Percentiles rank a stretch among this genome's conserved stretches.
Conservation (phyloP, 2,329 filamentous ascomycete species). For the Penicillium sp. region DNA sequence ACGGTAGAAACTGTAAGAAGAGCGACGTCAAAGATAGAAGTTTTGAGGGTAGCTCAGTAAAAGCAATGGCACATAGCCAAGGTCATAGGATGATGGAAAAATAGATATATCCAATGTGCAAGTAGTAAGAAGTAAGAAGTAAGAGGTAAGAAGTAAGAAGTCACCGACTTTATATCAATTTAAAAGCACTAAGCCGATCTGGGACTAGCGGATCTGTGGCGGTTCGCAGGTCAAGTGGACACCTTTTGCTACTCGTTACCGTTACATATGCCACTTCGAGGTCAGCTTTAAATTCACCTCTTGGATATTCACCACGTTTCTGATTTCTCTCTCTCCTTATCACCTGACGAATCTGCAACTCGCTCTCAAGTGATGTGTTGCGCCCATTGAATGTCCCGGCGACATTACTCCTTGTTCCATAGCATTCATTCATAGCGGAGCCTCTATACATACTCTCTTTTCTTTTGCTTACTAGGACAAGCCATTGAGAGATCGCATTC, state of each 20-base stretch:
- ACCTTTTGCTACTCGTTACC: background rate
- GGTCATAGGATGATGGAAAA: no score
- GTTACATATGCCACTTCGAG: no score
- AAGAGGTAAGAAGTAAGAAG: no score
- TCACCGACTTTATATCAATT: no score
- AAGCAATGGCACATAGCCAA: no score
- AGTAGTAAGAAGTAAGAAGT: no score
- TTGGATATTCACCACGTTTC: background rate
- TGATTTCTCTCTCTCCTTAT: background rate
- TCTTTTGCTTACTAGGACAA: background rate
- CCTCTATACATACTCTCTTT: background rate
- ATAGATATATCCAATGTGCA: no score
- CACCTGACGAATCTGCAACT: background rate
- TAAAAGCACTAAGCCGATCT: background rate
- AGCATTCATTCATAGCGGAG: background rate
- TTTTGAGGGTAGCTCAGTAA: no score
- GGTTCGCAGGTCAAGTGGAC: background rate
- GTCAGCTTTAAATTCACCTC: background rate
- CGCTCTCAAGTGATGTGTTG: background rate
- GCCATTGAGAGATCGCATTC: background rate
- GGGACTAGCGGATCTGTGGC: background rate
- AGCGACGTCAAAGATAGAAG: no score
- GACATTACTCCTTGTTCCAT: conserved; percentile 14
- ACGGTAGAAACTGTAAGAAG: no score
- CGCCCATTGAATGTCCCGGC: conserved; percentile 11